Base-by-base conservation (phyloP, 1,284 basidiomycete species). In the Ganoderma lucidum region DNA sequence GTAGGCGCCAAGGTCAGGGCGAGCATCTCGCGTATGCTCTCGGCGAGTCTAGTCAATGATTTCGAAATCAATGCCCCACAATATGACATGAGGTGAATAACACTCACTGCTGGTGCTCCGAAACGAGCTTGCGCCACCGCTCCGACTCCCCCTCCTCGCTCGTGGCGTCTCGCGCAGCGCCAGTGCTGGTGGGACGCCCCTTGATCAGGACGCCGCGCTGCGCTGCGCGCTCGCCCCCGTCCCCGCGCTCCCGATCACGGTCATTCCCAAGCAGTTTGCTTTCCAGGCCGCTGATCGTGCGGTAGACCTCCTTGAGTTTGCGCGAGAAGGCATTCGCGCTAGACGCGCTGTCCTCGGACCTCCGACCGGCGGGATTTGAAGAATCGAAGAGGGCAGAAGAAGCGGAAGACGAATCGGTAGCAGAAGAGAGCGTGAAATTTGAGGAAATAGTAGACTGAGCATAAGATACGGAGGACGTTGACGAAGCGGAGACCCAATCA, bases 1-100 rank as follows among this genome's bases (percentile, higher is more conserved):
- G 90, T 90, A 0, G 96, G 95, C 6, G 96, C 91, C 62, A 96
- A 89, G 0, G 96, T 95, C 32, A 97, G 90, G 65, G 91, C 88
- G 66, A 99, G 87, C 62, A 99, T 90, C 73, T 94, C 91, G 79
- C 96, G 95, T 77, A 98, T 96, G 65, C 89, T 86, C 76, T 98
- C 96, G 1, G 94, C 94, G 6, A 98, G 88, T 72, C 96, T 96
- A 71, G 35, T 55, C 28, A 58, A 14, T 42, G 44, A 48, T 30
- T 41, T 66, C 12, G 55, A 58, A 44, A 58, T 67, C 23, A 68
- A 35, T 45, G 5, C 19, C 37, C 41, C 12, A 23, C 6, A 58
- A n/a, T 48, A 15, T 35, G 53, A 6, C 23, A n/a, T 17, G 30
- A 39, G 37, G 23, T 67, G 56, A 71, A 63, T 65, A 41, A 63